Evolutionary conservation across 441 rosid species (phyloP).

Genomic region (Adansonia madagascariensis): DNA sequence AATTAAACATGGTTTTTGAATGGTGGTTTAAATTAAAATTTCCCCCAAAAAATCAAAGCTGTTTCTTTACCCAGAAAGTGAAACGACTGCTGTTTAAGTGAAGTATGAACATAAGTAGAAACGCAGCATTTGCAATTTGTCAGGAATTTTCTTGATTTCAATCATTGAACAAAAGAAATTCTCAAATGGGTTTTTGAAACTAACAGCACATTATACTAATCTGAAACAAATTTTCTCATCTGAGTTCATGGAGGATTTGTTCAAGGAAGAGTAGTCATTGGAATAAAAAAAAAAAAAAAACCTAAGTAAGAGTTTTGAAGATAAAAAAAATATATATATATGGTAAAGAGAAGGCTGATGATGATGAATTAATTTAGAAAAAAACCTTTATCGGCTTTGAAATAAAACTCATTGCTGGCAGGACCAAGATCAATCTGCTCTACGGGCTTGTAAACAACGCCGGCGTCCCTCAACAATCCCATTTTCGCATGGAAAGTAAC

Average conservation of each 20-base stretch:
- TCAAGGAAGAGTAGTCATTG: not conserved
- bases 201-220: not conserved
- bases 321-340: not conserved
- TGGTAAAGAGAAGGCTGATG: not conserved
- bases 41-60: not conserved
- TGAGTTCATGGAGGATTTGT: too few relatives aligned
- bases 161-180: not conserved
- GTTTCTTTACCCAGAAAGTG: not conserved
- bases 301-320: not conserved
- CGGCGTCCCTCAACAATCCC: conserved; percentile 49
- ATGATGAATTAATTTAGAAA: not conserved
- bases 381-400: conserved; percentile 60
- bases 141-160: not conserved
- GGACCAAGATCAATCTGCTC: conserved; percentile 51
- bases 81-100: not conserved
- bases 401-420: conserved; percentile 45
- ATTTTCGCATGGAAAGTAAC: conserved; percentile 26
- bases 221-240: not conserved
- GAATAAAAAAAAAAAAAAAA: not conserved
- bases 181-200: not conserved
- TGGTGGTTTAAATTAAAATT: not conserved
- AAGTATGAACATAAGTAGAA: not conserved
- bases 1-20: not conserved
- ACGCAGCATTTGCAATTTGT: not conserved
- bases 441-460: conserved; percentile 52